These are phyloP conservation scores for Ramaria rubella DNA, from an alignment of 768 basidiomycete genomes.

Conservation along the genomic window DNA sequence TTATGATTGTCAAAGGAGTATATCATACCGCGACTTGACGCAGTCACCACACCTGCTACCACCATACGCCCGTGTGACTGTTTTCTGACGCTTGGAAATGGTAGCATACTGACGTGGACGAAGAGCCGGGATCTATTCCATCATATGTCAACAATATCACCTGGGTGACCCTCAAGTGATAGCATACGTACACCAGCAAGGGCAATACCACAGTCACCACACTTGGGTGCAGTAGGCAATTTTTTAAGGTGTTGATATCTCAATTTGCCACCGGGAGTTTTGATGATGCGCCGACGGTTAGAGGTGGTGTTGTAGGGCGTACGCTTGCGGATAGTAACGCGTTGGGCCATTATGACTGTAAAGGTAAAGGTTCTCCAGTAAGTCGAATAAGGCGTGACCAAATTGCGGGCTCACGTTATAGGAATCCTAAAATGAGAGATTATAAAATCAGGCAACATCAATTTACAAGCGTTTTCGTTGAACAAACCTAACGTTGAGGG, in stretches of 20 bases:
- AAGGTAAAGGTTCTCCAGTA: neutral
- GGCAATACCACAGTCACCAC: conserved; percentile 95
- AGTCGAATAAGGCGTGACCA: neutral
- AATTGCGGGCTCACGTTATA: neutral
- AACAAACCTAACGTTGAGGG: neutral
- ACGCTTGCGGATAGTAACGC: conserved; percentile 98
- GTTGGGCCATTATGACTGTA: conserved; percentile 75
- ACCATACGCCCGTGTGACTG: conserved; percentile 92
- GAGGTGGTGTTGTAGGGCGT: conserved; percentile 97
- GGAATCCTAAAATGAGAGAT: neutral
- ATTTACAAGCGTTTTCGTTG: no score
- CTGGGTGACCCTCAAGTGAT: neutral
- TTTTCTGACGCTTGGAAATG: conserved; percentile 96
- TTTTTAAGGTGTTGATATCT: conserved; percentile 99
- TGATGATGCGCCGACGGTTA: conserved; percentile 89
- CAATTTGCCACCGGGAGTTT: conserved; percentile 97
- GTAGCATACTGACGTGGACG: conserved; percentile 94
- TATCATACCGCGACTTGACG: conserved; percentile 82
- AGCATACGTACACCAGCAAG: conserved; percentile 78
- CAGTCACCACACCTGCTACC: conserved; percentile 96
- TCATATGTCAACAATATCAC: neutral
- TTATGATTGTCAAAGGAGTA: neutral
- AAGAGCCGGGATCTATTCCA: conserved; percentile 77
- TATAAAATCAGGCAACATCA: neutral
- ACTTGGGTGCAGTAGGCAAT: conserved; percentile 84